Evolutionary conservation across 2,329 filamentous ascomycete genomes (phyloP).

Genomic region (Amesomyces nigricolor): DNA sequence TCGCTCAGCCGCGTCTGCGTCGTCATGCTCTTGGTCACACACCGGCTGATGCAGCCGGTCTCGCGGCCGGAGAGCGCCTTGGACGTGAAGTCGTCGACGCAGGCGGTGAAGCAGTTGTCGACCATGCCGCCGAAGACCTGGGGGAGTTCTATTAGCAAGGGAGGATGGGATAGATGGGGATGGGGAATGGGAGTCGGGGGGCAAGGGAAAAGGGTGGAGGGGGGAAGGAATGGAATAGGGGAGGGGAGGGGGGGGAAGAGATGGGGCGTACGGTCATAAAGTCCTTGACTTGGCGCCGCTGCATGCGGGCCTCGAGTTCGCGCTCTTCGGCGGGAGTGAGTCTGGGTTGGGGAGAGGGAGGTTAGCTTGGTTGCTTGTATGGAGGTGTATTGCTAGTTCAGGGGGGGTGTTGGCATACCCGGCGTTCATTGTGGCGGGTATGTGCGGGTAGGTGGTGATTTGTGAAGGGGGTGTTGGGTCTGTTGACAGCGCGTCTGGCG

Average conservation of each 20-base stretch:
- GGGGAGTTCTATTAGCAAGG: neutral
- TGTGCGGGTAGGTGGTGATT: neutral
- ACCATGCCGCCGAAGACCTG: slow-evolving; percentile 63
- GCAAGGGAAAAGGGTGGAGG: neutral
- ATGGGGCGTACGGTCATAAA: slow-evolving; percentile 79
- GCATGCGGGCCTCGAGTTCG: slow-evolving; percentile 89
- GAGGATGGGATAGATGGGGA: neutral
- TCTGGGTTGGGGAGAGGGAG: slow-evolving; percentile 29
- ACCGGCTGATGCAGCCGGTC: slow-evolving; percentile 86
- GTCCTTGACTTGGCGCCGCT: slow-evolving; percentile 97
- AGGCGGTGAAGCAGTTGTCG: slow-evolving; percentile 91
- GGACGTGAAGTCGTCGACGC: slow-evolving; percentile 97
- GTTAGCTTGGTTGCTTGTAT: neutral
- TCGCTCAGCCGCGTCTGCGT: slow-evolving; percentile 84
- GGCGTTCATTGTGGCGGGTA: slow-evolving; percentile 9
- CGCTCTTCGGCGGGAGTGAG: slow-evolving; percentile 78
- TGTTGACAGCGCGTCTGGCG: neutral
- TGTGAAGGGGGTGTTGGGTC: neutral
- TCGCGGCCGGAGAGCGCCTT: slow-evolving; percentile 87
- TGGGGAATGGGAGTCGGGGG: neutral
- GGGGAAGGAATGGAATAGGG: neutral
- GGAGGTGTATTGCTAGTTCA: neutral
- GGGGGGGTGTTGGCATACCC: slow-evolving; percentile 3
- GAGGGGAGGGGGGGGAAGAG: neutral
- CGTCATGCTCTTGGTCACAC: slow-evolving; percentile 95